Evolutionary conservation across 441 rosid species (phyloP).

Genomic region (Breynia disticha): DNA sequence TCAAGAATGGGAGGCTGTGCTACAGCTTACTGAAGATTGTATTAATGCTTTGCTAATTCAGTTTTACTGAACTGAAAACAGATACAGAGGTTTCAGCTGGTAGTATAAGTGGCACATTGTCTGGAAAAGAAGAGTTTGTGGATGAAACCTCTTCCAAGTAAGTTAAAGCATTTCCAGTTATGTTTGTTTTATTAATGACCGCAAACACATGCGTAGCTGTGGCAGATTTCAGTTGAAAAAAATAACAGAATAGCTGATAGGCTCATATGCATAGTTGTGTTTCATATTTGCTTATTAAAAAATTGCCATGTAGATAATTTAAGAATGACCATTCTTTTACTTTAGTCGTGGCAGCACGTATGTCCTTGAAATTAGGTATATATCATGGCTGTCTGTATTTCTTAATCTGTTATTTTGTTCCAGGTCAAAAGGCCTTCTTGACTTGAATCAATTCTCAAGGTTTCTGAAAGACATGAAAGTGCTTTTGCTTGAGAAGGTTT

Average conservation of each 20-base stretch:
- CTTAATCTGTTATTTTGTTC: slow-evolving; percentile 6
- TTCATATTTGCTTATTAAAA: too few relatives aligned
- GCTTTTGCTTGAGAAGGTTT: slow-evolving; percentile 64
- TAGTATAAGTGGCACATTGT: slow-evolving; percentile 9
- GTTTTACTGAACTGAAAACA: slow-evolving; percentile 18
- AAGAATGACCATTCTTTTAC: too few relatives aligned
- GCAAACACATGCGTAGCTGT: too few relatives aligned
- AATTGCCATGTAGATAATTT: too few relatives aligned
- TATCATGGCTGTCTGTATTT: background rate
- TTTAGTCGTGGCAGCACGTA: background rate
- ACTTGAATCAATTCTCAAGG: slow-evolving; percentile 38
- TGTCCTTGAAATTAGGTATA: background rate
- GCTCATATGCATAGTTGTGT: too few relatives aligned
- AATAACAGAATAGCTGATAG: too few relatives aligned
- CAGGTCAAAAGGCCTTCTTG: slow-evolving; percentile 31
- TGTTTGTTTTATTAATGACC: background rate
- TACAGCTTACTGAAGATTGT: background rate
- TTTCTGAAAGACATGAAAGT: slow-evolving; percentile 54
- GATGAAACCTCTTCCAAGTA: slow-evolving; percentile 25
- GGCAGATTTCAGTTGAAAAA: too few relatives aligned
- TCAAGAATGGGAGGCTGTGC: background rate
- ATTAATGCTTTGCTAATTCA: background rate
- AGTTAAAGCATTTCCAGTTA: slow-evolving; percentile 11
- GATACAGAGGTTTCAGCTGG: slow-evolving; percentile 19
- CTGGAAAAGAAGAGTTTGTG: slow-evolving; percentile 17